Conservation (phyloP, 1,139 yeast species). For the Lodderomyces pseudojiufengensis region DNA sequence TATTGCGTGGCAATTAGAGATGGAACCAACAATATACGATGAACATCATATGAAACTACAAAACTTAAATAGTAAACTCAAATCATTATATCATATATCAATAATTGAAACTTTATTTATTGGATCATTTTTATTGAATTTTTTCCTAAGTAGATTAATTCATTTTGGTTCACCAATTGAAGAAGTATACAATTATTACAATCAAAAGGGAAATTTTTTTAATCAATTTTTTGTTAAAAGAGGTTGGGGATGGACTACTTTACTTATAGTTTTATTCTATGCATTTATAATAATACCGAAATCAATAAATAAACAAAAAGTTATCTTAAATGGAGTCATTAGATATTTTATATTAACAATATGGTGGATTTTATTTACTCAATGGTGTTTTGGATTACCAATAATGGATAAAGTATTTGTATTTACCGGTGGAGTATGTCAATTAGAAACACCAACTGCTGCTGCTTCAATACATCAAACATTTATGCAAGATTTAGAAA, state of each 20-base stretch:
- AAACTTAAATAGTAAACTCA: slow-evolving; percentile 4
- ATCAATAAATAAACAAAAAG: not conserved
- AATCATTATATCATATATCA: not conserved
- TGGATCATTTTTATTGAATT: slow-evolving; percentile 29
- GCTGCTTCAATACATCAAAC: not conserved
- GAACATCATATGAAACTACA: slow-evolving; percentile 16
- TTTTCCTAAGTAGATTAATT: slow-evolving; percentile 30
- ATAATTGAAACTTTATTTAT: slow-evolving; percentile 24
- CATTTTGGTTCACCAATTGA: slow-evolving; percentile 32
- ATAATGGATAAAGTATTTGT: slow-evolving; percentile 83
- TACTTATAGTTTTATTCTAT: slow-evolving; percentile 29
- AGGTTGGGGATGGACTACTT: slow-evolving; percentile 93
- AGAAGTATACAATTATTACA: slow-evolving; percentile 52
- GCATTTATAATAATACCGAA: slow-evolving; percentile 7
- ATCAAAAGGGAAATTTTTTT: slow-evolving; percentile 59
- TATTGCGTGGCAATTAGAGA: not conserved
- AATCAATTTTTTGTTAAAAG: slow-evolving; percentile 75
- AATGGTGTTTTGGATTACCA: slow-evolving; percentile 86
- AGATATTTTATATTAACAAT: slow-evolving; percentile 53
- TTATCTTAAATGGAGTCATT: slow-evolving; percentile 22
- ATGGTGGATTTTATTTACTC: slow-evolving; percentile 85
- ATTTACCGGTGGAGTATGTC: slow-evolving; percentile 79
- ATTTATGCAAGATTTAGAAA: slow-evolving; percentile 8
- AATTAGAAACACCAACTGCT: no score
- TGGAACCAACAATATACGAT: slow-evolving; percentile 16